Evolutionary conservation across 768 basidiomycete species (phyloP).

Genomic region (Suillus spraguei): DNA sequence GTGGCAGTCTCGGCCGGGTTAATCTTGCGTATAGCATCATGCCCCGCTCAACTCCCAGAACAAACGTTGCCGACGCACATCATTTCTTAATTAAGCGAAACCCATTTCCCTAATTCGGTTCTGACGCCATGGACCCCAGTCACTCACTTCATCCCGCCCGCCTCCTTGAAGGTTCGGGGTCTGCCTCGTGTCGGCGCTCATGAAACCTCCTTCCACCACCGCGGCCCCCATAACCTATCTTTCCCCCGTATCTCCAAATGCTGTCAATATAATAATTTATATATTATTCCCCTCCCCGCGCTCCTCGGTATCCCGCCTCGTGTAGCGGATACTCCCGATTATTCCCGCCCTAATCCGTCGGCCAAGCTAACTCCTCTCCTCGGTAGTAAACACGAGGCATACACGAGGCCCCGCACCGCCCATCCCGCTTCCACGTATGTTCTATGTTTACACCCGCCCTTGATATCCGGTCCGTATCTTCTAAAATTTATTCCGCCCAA

Average conservation of each 20-base stretch:
- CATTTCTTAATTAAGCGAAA: constrained; percentile 18
- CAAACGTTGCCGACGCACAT: constrained; percentile 32
- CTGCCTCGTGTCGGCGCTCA: constrained; percentile 37
- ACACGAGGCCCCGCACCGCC: constrained; percentile 7
- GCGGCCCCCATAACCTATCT: constrained; percentile 2
- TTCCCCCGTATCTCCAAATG: background rate
- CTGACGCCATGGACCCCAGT: constrained; percentile 21
- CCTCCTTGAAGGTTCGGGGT: constrained; percentile 17
- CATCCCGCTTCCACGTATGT: constrained; percentile 4
- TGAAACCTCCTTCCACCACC: constrained; percentile 1
- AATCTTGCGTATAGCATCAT: constrained; percentile 11
- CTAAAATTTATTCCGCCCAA: background rate
- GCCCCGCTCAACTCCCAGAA: constrained; percentile 15
- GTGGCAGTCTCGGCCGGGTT: constrained; percentile 11
- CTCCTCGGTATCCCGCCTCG: constrained; percentile 10
- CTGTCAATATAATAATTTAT: background rate
- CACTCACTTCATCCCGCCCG: constrained; percentile 16
- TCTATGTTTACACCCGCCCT: constrained; percentile 12
- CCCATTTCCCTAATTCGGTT: constrained; percentile 20
- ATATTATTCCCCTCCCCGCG: background rate
- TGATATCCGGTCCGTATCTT: constrained; percentile 6
- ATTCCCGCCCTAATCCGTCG: constrained; percentile 4
- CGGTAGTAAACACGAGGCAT: constrained; percentile 3
- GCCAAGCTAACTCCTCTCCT: background rate
- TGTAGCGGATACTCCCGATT: constrained; percentile 8